Base-by-base conservation (phyloP, 768 basidiomycete species). In the Panellus pusillus region DNA sequence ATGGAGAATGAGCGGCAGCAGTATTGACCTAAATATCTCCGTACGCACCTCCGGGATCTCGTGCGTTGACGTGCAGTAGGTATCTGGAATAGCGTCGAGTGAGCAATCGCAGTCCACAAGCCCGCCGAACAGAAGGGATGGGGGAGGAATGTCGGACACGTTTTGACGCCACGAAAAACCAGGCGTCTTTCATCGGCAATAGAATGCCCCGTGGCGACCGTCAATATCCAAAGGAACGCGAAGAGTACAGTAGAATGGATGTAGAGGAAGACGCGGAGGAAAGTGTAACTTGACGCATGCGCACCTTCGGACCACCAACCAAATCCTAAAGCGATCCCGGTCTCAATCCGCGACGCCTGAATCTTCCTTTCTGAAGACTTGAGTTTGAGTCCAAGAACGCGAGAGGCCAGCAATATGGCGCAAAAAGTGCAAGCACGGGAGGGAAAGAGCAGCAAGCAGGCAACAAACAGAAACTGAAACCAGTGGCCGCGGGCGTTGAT, bases 11-110 rank as follows among this genome's bases (percentile, higher is more conserved):
- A 40, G 19, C 39, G 39, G 17, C 39, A 39, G 37, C 4, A 24
- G 32, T 20, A 28, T 19, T 40, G 37, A 46, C 44, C 47, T 32
- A 44, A 29, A 45, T 35, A 29, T 5, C 39, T 24, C 24, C 24
- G 24, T 24, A 40, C 54, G 31, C 17, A 50, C 54, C 48, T 49
- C n/a, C 32, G 19, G 13, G 32, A 50, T 46, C 36, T 46, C 17
- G 44, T 17, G 38, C n/a, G 44, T 9, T 24, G 28, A 24, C 18
- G 38, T 40, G 38, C n/a, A 48, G 46, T 27, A 47, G 35, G 17
- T 35, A 17, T 46, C 49, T 55, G 43, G 13, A 28, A 40, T 6
- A 28, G 18, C 14, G 38, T 29, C 6, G 11, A 18, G 13, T 46
- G 8, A 47, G 44, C 45, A 1, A 38, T 28, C 13, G 24, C 15